Percentiles rank a stretch among this genome's conserved stretches.
Conservation (phyloP, 768 basidiomycete genomes). For the Lanmaoa rubissima region DNA sequence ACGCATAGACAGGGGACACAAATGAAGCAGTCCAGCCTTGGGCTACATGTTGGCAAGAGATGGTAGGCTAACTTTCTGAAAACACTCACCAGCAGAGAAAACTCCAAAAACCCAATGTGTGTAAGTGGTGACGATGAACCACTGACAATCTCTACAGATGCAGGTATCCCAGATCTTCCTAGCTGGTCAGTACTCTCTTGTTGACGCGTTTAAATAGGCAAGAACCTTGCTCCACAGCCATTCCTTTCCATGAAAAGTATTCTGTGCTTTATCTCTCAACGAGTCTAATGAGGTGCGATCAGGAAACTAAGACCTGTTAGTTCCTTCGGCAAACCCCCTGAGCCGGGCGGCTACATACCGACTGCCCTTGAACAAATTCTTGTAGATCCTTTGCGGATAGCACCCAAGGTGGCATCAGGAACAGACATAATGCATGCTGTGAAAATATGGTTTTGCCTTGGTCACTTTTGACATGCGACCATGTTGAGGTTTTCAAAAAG, state of each 20-base stretch:
- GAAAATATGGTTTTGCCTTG: slow-evolving; percentile 11
- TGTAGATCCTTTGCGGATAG: slow-evolving; percentile 35
- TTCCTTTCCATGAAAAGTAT: slow-evolving; percentile 37
- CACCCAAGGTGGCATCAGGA: slow-evolving; percentile 42
- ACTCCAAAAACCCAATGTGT: slow-evolving; percentile 43
- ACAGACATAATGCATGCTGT: slow-evolving; percentile 26
- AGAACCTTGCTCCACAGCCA: slow-evolving; percentile 56
- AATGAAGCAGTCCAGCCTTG: slow-evolving; percentile 55
- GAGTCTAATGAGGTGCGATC: slow-evolving; percentile 10
- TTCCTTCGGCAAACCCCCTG: background rate
- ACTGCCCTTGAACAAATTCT: slow-evolving; percentile 28
- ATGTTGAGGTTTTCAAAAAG: slow-evolving; percentile 27
- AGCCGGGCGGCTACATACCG: slow-evolving; percentile 12
- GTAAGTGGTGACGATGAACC: slow-evolving; percentile 45
- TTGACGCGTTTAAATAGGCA: background rate
- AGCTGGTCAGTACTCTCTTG: slow-evolving; percentile 4
- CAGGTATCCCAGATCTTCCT: slow-evolving; percentile 42
- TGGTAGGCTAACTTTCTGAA: background rate
- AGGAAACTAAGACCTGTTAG: slow-evolving; percentile 19
- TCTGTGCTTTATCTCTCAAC: background rate
- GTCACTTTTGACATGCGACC: slow-evolving; percentile 22
- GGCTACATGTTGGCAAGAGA: slow-evolving; percentile 1
- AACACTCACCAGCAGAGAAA: slow-evolving; percentile 38
- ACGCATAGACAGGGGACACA: slow-evolving; percentile 45
- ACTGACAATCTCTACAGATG: slow-evolving; percentile 32